These are phyloP conservation scores for Pseudogymnoascus sp. DNA, from an alignment of 2,329 filamentous ascomycete species.

Conservation along the genomic window DNA sequence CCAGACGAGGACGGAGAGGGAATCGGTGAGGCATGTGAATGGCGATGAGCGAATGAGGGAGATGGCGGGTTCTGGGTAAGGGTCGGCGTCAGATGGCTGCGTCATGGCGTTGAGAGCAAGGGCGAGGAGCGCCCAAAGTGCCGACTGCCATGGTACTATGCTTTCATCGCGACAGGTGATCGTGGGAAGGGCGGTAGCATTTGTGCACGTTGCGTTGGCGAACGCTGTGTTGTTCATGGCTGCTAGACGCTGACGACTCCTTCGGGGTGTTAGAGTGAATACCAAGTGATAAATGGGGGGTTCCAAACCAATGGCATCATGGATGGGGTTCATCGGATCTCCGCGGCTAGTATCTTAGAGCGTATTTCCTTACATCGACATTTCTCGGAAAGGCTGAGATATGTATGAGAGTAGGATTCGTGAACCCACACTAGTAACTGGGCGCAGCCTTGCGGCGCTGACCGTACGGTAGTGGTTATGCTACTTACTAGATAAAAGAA, in stretches of 20 bases:
- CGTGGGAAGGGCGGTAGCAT: not conserved
- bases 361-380: not conserved
- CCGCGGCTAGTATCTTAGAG: not conserved
- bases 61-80: constrained; percentile 11
- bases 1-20: constrained; percentile 9
- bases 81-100: constrained; percentile 13
- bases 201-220: not conserved
- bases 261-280: not conserved
- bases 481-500: no score
- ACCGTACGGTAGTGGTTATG: not conserved
- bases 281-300: not conserved
- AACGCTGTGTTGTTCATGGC: not conserved
- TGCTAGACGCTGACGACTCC: not conserved
- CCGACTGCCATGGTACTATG: constrained; percentile 13
- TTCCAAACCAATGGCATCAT: not conserved
- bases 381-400: not conserved
- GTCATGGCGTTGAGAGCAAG: constrained; percentile 19
- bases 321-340: not conserved
- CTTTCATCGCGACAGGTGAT: not conserved
- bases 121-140: constrained; percentile 15
- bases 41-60: constrained; percentile 15
- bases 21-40: constrained; percentile 13
- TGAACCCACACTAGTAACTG: not conserved
- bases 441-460: not conserved
- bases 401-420: not conserved